A percentile compares a stretch with the other conserved stretches of the same genome.
These are phyloP conservation scores for Stachybotrys chlorohalonatus DNA, from an alignment of 2,329 filamentous ascomycete species.

Conservation along the genomic window DNA sequence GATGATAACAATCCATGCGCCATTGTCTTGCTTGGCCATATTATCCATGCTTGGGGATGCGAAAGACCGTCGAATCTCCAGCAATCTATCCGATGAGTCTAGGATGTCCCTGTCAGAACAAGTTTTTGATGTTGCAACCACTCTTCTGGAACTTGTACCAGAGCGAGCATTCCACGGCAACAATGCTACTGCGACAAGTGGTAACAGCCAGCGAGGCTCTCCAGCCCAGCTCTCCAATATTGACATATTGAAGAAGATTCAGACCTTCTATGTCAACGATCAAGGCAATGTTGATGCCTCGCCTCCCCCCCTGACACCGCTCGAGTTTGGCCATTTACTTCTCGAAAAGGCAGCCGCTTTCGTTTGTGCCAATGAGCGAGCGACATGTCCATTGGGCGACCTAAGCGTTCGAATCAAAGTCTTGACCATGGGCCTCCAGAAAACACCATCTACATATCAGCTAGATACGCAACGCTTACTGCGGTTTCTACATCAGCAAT, in stretches of 20 bases:
- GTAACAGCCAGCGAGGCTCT: constrained; percentile 1
- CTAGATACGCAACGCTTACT: constrained; percentile 39
- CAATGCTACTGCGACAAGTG: not conserved
- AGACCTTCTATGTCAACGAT: constrained; percentile 59
- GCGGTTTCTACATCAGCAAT: constrained; percentile 38
- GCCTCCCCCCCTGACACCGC: constrained; percentile 47
- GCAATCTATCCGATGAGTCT: constrained; percentile 23
- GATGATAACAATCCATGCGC: constrained; percentile 82
- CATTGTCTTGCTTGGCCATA: constrained; percentile 48
- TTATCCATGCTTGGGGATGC: constrained; percentile 57
- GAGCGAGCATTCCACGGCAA: constrained; percentile 48
- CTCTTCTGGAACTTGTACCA: constrained; percentile 55
- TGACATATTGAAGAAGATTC: constrained; percentile 53
- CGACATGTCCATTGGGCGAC: constrained; percentile 29
- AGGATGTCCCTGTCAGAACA: constrained; percentile 18
- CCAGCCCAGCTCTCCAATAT: constrained; percentile 14
- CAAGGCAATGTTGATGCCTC: constrained; percentile 60
- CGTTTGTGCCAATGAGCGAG: constrained; percentile 34
- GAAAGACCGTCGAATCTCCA: constrained; percentile 24
- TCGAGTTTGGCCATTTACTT: constrained; percentile 51
- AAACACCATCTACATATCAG: constrained; percentile 33
- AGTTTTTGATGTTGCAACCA: constrained; percentile 40
- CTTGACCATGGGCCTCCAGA: constrained; percentile 48
- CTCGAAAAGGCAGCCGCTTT: constrained; percentile 49
- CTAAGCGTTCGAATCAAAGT: constrained; percentile 50